phyloP scores from a whole-genome alignment of 2,329 filamentous ascomycete species.

The Chalaropsis thielavioides region DNA sequence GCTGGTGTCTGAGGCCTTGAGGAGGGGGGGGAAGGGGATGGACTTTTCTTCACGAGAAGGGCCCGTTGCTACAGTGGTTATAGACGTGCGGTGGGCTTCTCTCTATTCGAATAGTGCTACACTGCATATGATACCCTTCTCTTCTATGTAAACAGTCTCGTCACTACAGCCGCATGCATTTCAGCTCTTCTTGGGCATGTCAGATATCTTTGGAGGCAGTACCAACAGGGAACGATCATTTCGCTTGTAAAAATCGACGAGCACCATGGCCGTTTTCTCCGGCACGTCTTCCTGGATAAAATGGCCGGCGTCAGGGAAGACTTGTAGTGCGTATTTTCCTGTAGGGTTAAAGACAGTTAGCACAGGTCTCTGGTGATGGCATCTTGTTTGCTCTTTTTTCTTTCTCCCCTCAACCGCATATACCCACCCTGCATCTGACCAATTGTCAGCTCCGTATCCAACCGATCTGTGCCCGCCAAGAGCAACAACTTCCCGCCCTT shows the following conservation, averaged over 20 bases:
- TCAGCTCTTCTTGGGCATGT: slow-evolving; percentile 46
- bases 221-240: slow-evolving; percentile 79
- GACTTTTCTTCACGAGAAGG: no score
- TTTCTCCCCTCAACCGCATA: not conserved
- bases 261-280: slow-evolving; percentile 68
- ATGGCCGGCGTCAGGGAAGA: slow-evolving; percentile 88
- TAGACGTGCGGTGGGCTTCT: not conserved
- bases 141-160: not conserved
- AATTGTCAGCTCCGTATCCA: slow-evolving; percentile 87
- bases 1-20: not conserved
- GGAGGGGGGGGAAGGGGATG: no score
- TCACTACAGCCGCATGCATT: not conserved
- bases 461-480: slow-evolving; percentile 73
- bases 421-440: slow-evolving; percentile 82
- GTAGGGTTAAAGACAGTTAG: not conserved
- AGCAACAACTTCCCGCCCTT: slow-evolving; percentile 73
- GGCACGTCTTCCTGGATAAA: slow-evolving; percentile 95
- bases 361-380: not conserved
- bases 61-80: not conserved
- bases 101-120: not conserved
- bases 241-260: slow-evolving; percentile 81
- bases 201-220: slow-evolving; percentile 80
- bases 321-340: slow-evolving; percentile 90
- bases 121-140: not conserved
- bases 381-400: not conserved